Evolutionary conservation across 2,329 filamentous ascomycete genomes (phyloP).

Genomic region (Fusarium duplospermum): DNA sequence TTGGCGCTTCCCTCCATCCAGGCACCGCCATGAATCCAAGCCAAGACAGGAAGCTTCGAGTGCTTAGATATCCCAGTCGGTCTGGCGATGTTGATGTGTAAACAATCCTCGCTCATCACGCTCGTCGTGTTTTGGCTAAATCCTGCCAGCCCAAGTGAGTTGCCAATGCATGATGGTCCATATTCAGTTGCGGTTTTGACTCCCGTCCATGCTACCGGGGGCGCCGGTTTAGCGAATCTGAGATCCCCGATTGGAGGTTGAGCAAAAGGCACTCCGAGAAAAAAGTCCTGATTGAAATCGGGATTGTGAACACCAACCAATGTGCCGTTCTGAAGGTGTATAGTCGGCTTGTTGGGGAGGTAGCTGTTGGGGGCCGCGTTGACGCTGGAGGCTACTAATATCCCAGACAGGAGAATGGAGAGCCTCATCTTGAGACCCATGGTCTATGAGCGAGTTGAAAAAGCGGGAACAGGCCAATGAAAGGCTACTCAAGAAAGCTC

Average conservation of each 20-base stretch:
- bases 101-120: not conserved
- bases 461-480: not conserved
- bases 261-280: not conserved
- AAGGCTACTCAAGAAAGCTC: not conserved
- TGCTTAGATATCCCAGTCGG: not conserved
- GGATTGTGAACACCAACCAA: not conserved
- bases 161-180: not conserved
- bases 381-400: not conserved
- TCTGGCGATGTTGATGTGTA: not conserved
- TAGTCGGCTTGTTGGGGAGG: not conserved
- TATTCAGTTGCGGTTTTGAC: not conserved
- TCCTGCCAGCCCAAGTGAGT: not conserved
- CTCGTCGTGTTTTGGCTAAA: not conserved
- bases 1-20: not conserved
- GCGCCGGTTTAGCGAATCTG: not conserved
- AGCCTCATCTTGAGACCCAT: not conserved
- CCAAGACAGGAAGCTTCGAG: not conserved
- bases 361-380: not conserved
- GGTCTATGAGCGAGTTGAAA: not conserved
- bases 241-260: not conserved
- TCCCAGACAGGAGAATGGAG: not conserved
- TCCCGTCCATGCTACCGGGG: not conserved
- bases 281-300: not conserved
- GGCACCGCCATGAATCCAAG: not conserved
- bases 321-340: not conserved